Base-by-base conservation (phyloP, 306 rosid genomes). In the Benincasa hispida region DNA sequence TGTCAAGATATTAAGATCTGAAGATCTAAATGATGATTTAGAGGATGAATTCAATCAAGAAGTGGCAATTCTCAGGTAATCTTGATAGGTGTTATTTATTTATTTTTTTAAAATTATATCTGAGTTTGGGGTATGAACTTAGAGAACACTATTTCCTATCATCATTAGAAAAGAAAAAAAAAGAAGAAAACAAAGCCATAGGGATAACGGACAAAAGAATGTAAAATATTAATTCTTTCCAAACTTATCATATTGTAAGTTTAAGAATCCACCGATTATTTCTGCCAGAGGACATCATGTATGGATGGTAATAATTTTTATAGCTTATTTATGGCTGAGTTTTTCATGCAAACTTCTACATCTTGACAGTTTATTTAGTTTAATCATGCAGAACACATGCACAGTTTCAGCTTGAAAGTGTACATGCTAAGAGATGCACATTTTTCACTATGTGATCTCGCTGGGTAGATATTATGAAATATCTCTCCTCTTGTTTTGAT, bases 31-130 rank as follows among this genome's bases (percentile, higher is more conserved):
- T 80, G 89, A 87, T 74, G 88, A 94, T 83, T 81, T 82, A 73
- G 98, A 92, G 87, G 97, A 88, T 78, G 99, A 95, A 76, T 95
- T 95, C 88, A 84, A 94, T 80, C 99, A 95, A 75, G 99, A 95
- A 89, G 93, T 92, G 75, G 91, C 88, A 75, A 95, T 95, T 87
- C 81, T 95, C 30, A 92, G 97, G 99, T 90, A 75, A 79, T 78
- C 76, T 66, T 35, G 74, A 35, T 17, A 51, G 25, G 39, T 27
- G 59, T n/a, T n/a, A 48, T 47, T 14, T 14, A 15, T 48, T 72
- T 47, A 48, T 28, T 15, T 72, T 14, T 47, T 48, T 2, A 1
- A 5, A 48, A 22, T 24, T 48, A 47, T 24, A 48, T 47, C 15
- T 47, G 24, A 45, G 76, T 21, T 72, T 72, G 41, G 30, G 39